phyloP scores from a whole-genome alignment of 1,284 basidiomycete genomes.

The Schizophyllum amplum region DNA sequence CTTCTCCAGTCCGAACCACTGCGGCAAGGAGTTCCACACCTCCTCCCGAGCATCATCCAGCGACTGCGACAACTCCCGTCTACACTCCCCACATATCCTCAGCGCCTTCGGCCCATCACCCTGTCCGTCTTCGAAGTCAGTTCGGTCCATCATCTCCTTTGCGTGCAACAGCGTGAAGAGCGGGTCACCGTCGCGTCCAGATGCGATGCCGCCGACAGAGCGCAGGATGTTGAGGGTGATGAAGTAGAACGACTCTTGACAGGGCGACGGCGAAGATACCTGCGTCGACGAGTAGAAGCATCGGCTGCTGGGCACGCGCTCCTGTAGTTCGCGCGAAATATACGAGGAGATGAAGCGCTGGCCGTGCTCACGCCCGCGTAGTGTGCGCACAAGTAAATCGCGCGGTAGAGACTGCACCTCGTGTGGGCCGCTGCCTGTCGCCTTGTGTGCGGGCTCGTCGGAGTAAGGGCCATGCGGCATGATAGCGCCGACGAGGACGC shows the following conservation, averaged over 20 bases:
- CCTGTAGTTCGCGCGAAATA: conserved; percentile 45
- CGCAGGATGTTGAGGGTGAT: conserved; percentile 65
- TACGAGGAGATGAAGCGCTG: conserved; percentile 58
- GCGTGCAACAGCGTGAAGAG: conserved; percentile 60
- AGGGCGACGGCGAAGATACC: conserved; percentile 25
- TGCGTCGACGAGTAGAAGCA: conserved; percentile 10
- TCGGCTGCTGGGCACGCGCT: conserved; percentile 34
- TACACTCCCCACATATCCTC: conserved; percentile 53
- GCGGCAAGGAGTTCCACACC: conserved; percentile 55
- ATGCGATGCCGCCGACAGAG: conserved; percentile 59
- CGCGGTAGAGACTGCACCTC: conserved; percentile 3
- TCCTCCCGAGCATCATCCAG: conserved; percentile 47
- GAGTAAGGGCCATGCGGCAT: conserved; percentile 17
- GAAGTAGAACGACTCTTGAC: conserved; percentile 65
- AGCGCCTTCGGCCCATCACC: conserved; percentile 38
- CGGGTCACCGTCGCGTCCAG: conserved; percentile 65
- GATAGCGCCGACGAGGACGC: conserved; percentile 45
- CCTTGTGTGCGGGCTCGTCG: conserved; percentile 15
- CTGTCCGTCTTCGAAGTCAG: conserved; percentile 59
- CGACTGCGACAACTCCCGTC: conserved; percentile 45
- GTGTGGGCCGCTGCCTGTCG: neutral
- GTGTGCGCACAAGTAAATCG: conserved; percentile 32
- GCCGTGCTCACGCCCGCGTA: conserved; percentile 54
- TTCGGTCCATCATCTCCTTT: conserved; percentile 59
- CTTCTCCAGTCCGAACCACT: conserved; percentile 51